Evolutionary conservation across 2,329 filamentous ascomycete genomes (phyloP), one percentile per base, ranked within the genome.

Genomic region (Periconia sp.): DNA sequence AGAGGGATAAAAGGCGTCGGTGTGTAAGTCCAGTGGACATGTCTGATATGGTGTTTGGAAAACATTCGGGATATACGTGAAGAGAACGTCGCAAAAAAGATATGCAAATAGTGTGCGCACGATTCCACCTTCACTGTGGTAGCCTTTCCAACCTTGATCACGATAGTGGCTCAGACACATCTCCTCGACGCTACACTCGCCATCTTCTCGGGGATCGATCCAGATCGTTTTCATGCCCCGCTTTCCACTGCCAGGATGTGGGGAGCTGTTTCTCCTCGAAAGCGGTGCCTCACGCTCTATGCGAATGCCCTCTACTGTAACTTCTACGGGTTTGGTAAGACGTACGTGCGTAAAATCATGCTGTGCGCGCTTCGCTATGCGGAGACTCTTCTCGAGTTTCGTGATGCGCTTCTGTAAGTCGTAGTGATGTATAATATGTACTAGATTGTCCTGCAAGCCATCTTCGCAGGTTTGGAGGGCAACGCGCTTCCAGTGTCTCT

Each of bases 31-130:
- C 3, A 99, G 75, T 1, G 94, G 94, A 61, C 90, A 96, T 0
- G 90, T 95, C 70, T 99, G 94, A 66, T 89, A 99, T 1, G 87
- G 83, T 5, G 94, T 99, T 67, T 97, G 92, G 69, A 99, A 99
- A 41, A 99, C 92, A 58, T 97, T 96, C 18, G 94, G 92, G 4
- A 97, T 82, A 69, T 95, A 96, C 18, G 90, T 78, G 71, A 97
- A 97, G 5, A 99, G 76, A 17, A 97, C 82, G 69, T 99, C 92
- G 74, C 86, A 94, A 75, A 97, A 96, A 13, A 99, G 82, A 63
- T 94, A 92, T n/a, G 69, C 76, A 56, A 79, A 79, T 5, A 99
- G 76, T 0, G 94, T 99, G n/a, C 91, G 85, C 5, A 97, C 75
- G 56, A 97, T 92, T 2, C 92, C 89, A 23, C 91, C 90, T 75